phyloP scores from a whole-genome alignment of 2,329 filamentous ascomycete genomes.

The Trichoderma guizhouense region DNA sequence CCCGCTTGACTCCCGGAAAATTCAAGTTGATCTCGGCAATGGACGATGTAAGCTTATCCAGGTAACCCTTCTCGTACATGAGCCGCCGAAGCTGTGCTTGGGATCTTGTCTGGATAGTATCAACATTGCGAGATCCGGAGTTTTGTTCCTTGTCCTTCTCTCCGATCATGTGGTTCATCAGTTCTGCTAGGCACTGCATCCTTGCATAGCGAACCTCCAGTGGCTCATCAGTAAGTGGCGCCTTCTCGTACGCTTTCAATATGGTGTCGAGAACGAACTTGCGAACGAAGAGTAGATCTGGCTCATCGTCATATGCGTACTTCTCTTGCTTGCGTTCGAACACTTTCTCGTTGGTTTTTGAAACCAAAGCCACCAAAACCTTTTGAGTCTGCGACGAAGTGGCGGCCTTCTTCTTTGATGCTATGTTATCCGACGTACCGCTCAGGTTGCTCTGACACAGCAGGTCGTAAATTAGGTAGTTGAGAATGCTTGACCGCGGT shows the following conservation, averaged over 20 bases:
- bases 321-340: constrained; percentile 54
- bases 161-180: constrained; percentile 89
- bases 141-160: constrained; percentile 65
- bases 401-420: constrained; percentile 77
- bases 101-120: constrained; percentile 50
- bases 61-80: constrained; percentile 98
- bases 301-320: constrained; percentile 70
- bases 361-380: constrained; percentile 80
- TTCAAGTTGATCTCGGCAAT: constrained; percentile 95
- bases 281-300: constrained; percentile 85
- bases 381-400: constrained; percentile 84
- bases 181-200: constrained; percentile 80
- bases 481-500: constrained; percentile 85
- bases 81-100: constrained; percentile 84
- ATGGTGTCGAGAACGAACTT: constrained; percentile 94
- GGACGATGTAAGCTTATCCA: constrained; percentile 81
- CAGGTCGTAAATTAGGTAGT: constrained; percentile 85
- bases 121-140: constrained; percentile 38
- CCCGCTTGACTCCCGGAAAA: constrained; percentile 87
- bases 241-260: constrained; percentile 87
- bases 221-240: constrained; percentile 71
- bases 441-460: constrained; percentile 58
- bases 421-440: constrained; percentile 69
- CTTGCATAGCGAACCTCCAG: constrained; percentile 84
- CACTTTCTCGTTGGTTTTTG: constrained; percentile 78